Base-by-base conservation (phyloP, 257 asterid genomes). In the Gentiana macrophylla region DNA sequence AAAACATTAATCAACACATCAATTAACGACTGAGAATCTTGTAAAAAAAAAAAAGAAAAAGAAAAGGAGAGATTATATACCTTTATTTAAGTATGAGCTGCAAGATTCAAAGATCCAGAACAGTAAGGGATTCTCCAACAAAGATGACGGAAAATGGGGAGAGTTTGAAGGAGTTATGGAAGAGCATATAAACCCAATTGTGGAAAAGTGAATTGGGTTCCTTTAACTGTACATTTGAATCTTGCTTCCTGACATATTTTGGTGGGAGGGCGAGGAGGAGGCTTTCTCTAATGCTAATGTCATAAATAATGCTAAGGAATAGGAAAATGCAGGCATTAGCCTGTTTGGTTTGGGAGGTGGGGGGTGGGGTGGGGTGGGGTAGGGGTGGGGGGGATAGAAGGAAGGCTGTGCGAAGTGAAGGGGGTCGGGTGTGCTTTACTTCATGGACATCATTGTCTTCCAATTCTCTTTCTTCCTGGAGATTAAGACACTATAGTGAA, bases 81-180 rank as follows among this genome's bases (percentile, higher is more conserved):
- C 69, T 56, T 55, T 10, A 41, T 13, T 45, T 44, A 59, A 37
- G 37, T 32, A 72, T 35, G 35, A 55, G 72, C 58, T 69, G 66
- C 6, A 67, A 72, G 70, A 70, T 62, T 60, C 44, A 73, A 70
- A 67, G 89, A 82, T 85, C 82, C 63, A 65, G n/a, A 49, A 60
- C 32, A 10, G 57, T 24, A n/a, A 53, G 32, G 0, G 37, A 73
- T 33, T 50, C 35, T 52, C 67, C 57, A 35, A 62, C 52, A 55
- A 49, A 56, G 50, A 32, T 38, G 49, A 34, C 52, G 11, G 2
- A 24, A 13, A 37, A 11, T 7, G 46, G 46, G 46, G 46, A 0
- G 2, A 41, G 9, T 10, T 41, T 5, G 38, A 49, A 15, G 3
- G 45, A 49, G 55, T 47, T 49, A 52, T 1, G 13, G 9, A 5